phyloP scores from a whole-genome alignment of 2,329 filamentous ascomycete species.

The Didymellaceae sp. region DNA sequence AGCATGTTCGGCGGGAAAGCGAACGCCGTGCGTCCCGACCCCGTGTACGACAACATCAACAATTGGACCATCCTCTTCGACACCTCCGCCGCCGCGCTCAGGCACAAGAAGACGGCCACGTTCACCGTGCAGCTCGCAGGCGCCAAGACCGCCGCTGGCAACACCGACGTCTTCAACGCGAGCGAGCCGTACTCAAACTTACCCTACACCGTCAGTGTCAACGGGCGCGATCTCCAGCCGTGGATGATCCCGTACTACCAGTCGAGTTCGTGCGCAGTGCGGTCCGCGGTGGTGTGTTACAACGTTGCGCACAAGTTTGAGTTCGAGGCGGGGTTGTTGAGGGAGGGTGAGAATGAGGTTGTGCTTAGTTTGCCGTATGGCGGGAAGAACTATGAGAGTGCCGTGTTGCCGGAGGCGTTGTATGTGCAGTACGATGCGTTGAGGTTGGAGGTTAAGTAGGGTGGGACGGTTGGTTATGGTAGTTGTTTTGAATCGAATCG shows the following conservation, averaged over 20 bases:
- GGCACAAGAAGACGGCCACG: constrained; percentile 54
- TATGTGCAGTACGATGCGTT: constrained; percentile 73
- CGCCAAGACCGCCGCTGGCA: constrained; percentile 66
- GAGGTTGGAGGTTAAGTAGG: constrained; percentile 61
- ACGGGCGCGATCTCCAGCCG: constrained; percentile 54
- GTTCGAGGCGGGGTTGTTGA: constrained; percentile 59
- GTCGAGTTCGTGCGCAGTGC: constrained; percentile 65
- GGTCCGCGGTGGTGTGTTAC: constrained; percentile 67
- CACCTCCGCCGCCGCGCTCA: constrained; percentile 44
- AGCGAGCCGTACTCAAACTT: constrained; percentile 62
- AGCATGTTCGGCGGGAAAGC: constrained; percentile 65
- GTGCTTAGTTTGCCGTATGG: constrained; percentile 66
- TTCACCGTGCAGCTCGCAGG: constrained; percentile 69
- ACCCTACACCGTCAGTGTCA: constrained; percentile 58
- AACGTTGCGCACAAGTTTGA: constrained; percentile 66
- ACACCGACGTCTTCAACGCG: constrained; percentile 65
- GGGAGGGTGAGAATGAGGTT: constrained; percentile 62
- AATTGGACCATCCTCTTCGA: constrained; percentile 27
- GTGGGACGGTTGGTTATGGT: too few relatives aligned
- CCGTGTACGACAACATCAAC: constrained; percentile 49
- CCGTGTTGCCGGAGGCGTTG: constrained; percentile 57
- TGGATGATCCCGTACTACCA: constrained; percentile 67
- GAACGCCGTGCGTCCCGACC: constrained; percentile 54
- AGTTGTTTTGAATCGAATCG: too few relatives aligned
- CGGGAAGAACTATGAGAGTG: constrained; percentile 64